phyloP scores from a whole-genome alignment of 352 stramenopile genomes.

The Globisporangium barbulae region DNA sequence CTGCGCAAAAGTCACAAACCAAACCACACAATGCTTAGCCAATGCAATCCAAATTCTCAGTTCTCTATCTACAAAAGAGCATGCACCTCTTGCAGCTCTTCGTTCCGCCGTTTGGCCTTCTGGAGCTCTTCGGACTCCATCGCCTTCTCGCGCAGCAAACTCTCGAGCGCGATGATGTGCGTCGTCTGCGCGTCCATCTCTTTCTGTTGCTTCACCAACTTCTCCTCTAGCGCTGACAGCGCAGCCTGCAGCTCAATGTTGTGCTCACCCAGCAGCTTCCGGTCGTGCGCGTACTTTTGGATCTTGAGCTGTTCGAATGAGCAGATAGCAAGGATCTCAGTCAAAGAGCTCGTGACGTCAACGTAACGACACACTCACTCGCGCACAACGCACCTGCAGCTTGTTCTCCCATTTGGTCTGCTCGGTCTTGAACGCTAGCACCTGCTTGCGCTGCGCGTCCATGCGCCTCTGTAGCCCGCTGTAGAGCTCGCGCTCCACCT shows the following conservation, averaged over 20 bases:
- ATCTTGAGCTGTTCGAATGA: constrained; percentile 4
- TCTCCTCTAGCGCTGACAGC: constrained; percentile 47
- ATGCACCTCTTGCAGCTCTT: constrained; percentile 41
- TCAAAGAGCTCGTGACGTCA: not conserved
- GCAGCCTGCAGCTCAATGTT: constrained; percentile 75
- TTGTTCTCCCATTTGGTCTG: constrained; percentile 83
- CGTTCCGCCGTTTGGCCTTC: constrained; percentile 36
- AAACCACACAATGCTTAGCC: not conserved
- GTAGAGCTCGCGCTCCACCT: constrained; percentile 49
- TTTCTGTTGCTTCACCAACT: constrained; percentile 35
- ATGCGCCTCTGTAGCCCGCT: constrained; percentile 59
- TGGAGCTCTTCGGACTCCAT: constrained; percentile 33
- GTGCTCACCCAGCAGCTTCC: constrained; percentile 76
- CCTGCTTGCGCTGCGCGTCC: constrained; percentile 65
- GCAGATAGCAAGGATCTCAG: not conserved
- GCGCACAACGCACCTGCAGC: constrained; percentile 42
- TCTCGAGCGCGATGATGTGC: constrained; percentile 66
- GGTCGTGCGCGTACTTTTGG: constrained; percentile 70
- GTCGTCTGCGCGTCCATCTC: constrained; percentile 60
- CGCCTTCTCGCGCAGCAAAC: constrained; percentile 39
- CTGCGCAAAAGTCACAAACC: constrained; percentile 21
- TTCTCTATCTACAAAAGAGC: too few relatives aligned
- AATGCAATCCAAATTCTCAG: not conserved
- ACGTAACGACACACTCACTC: not conserved
- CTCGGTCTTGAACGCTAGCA: constrained; percentile 77